phyloP scores from a whole-genome alignment of 2,329 filamentous ascomycete species.

The Thielaviopsis punctulata region DNA sequence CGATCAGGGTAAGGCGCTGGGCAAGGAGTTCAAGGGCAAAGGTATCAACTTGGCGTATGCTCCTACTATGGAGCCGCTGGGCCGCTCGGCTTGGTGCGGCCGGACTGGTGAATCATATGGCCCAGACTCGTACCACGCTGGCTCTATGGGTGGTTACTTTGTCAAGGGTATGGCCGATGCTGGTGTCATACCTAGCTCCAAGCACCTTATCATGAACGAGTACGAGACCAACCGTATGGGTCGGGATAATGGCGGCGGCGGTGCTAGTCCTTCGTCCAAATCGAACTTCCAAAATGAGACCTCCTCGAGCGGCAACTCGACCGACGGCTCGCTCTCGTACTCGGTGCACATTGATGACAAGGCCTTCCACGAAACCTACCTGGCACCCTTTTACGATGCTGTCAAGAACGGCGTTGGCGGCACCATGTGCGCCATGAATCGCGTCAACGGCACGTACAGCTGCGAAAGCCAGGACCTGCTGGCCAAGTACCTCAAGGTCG shows the following conservation, averaged over 20 bases:
- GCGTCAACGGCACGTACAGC: constrained; percentile 52
- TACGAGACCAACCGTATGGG: constrained; percentile 54
- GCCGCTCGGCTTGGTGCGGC: constrained; percentile 29
- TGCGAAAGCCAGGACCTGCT: constrained; percentile 52
- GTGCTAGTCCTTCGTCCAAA: constrained; percentile 20
- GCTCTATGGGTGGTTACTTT: constrained; percentile 27
- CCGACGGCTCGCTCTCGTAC: constrained; percentile 42
- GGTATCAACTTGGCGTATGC: constrained; percentile 59
- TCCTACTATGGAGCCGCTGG: constrained; percentile 22
- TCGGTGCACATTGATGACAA: constrained; percentile 43
- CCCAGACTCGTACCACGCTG: constrained; percentile 51
- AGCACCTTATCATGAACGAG: constrained; percentile 61
- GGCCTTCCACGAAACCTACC: constrained; percentile 44
- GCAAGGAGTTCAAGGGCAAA: constrained; percentile 48
- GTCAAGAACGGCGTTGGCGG: constrained; percentile 40
- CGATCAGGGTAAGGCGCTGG: constrained; percentile 49
- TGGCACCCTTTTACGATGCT: constrained; percentile 55
- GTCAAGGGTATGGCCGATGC: constrained; percentile 21
- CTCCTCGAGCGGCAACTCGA: constrained; percentile 38
- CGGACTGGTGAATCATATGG: constrained; percentile 49
- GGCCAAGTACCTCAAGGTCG: constrained; percentile 48
- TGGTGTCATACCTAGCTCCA: constrained; percentile 23
- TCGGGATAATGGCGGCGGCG: constrained; percentile 20
- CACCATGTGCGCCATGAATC: constrained; percentile 49
- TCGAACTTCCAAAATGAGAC: constrained; percentile 18